phyloP scores from a whole-genome alignment of 495 filamentous ascomycete species.

The Daldinia caldariorum region DNA sequence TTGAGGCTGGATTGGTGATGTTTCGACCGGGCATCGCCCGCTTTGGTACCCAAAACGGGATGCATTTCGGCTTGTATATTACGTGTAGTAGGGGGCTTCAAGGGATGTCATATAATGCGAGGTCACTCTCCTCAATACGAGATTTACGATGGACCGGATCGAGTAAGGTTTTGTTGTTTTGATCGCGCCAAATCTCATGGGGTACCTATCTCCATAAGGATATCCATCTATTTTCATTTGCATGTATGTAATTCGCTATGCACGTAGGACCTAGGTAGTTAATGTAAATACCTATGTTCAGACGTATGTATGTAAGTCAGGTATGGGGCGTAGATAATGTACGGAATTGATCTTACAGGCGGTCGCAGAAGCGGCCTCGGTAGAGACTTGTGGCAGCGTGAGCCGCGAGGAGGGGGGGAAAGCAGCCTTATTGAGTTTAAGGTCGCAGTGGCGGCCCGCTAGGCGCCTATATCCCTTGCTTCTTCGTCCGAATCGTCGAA shows the following conservation, averaged over 20 bases:
- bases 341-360: conserved; percentile 33
- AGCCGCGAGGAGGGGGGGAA: conserved; percentile 26
- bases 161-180: not conserved
- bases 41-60: conserved; percentile 24
- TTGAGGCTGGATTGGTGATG: conserved; percentile 29
- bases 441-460: conserved; percentile 42
- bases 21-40: conserved; percentile 17
- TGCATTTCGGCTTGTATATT: conserved; percentile 34
- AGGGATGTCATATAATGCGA: conserved; percentile 31
- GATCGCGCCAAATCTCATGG: not conserved
- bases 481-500: conserved; percentile 18
- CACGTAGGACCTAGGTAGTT: no score
- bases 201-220: not conserved
- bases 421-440: conserved; percentile 34
- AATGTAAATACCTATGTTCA: conserved; percentile 15
- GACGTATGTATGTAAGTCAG: conserved; percentile 10
- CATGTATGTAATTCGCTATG: conserved; percentile 9
- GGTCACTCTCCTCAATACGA: conserved; percentile 49
- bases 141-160: conserved; percentile 20
- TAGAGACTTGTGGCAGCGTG: conserved; percentile 7
- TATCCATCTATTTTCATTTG: no score
- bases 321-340: conserved; percentile 22
- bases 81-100: conserved; percentile 33
- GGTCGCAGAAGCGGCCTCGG: conserved; percentile 39
- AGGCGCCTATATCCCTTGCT: conserved; percentile 39